phyloP scores from a whole-genome alignment of 495 filamentous ascomycete species.

The Neurospora sp. region DNA sequence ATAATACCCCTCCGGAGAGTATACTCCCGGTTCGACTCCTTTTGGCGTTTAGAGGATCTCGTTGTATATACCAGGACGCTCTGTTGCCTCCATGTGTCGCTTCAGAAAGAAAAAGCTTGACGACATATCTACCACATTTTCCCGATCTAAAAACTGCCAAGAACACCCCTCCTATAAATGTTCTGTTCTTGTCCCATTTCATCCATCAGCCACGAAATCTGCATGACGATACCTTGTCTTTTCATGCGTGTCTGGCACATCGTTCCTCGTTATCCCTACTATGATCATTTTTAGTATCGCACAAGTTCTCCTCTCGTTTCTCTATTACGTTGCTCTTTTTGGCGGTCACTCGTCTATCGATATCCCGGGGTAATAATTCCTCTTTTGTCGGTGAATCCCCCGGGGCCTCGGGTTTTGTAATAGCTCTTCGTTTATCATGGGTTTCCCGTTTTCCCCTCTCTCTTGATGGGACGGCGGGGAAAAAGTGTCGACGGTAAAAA shows the following conservation, averaged over 20 bases:
- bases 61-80: conserved; percentile 23
- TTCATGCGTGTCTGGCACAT: conserved; percentile 45
- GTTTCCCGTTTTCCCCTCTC: background rate
- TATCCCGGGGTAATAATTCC: conserved; percentile 12
- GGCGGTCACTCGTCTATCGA: conserved; percentile 10
- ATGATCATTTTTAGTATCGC: conserved; percentile 1
- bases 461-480: background rate
- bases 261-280: conserved; percentile 15
- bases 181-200: conserved; percentile 33
- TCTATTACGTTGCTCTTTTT: conserved; percentile 4
- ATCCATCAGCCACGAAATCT: conserved; percentile 38
- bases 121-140: conserved; percentile 13
- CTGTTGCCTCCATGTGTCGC: conserved; percentile 2
- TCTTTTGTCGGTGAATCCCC: conserved; percentile 3
- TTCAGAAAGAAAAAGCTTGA: conserved; percentile 3
- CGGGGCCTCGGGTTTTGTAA: conserved; percentile 17
- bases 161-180: conserved; percentile 10
- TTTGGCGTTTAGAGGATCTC: conserved; percentile 19
- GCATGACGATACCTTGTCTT: conserved; percentile 39
- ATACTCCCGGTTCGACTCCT: conserved; percentile 13
- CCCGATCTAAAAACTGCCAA: conserved; percentile 17
- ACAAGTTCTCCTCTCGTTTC: conserved; percentile 9
- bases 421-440: conserved; percentile 22
- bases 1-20: conserved; percentile 17
- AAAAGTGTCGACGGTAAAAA: conserved; percentile 12